A percentile compares a stretch with the other conserved stretches of the same genome.
These are phyloP conservation scores for Porphyrellus cyaneotinctus DNA, from an alignment of 768 basidiomycete genomes.

Conservation along the genomic window DNA sequence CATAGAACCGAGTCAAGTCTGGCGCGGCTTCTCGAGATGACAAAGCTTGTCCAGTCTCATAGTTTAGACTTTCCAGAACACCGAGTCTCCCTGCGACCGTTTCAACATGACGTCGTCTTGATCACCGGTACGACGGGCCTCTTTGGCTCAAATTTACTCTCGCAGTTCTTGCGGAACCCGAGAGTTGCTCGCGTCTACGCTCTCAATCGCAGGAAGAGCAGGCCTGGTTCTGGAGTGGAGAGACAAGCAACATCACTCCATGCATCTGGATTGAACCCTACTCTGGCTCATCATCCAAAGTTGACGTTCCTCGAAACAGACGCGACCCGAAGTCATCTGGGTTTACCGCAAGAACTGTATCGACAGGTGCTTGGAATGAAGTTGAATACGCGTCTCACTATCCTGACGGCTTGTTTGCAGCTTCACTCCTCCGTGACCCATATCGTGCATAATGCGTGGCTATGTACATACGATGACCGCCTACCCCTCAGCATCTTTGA, in stretches of 20 bases:
- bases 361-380: slow-evolving; percentile 20
- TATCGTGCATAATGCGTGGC: slow-evolving; percentile 35
- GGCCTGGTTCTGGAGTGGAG: slow-evolving; percentile 15
- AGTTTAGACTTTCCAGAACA: slow-evolving; percentile 9
- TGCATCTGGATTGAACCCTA: slow-evolving; percentile 30
- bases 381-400: neutral
- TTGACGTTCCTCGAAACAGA: slow-evolving; percentile 33
- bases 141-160: slow-evolving; percentile 30
- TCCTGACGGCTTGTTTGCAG: slow-evolving; percentile 6
- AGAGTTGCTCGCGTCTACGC: slow-evolving; percentile 26
- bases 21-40: slow-evolving; percentile 16
- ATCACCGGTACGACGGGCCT: slow-evolving; percentile 35
- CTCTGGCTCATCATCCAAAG: slow-evolving; percentile 28
- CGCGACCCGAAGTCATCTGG: slow-evolving; percentile 20
- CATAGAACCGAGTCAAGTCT: slow-evolving; percentile 11
- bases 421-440: slow-evolving; percentile 30
- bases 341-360: slow-evolving; percentile 24
- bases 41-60: neutral
- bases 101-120: slow-evolving; percentile 19
- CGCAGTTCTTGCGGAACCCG: slow-evolving; percentile 15
- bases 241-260: slow-evolving; percentile 28
- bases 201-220: slow-evolving; percentile 22
- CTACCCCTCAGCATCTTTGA: slow-evolving; percentile 10
- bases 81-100: neutral
- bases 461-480: slow-evolving; percentile 1